Base-by-base conservation (phyloP, 495 filamentous ascomycete species). In the Cryomyces minteri region DNA sequence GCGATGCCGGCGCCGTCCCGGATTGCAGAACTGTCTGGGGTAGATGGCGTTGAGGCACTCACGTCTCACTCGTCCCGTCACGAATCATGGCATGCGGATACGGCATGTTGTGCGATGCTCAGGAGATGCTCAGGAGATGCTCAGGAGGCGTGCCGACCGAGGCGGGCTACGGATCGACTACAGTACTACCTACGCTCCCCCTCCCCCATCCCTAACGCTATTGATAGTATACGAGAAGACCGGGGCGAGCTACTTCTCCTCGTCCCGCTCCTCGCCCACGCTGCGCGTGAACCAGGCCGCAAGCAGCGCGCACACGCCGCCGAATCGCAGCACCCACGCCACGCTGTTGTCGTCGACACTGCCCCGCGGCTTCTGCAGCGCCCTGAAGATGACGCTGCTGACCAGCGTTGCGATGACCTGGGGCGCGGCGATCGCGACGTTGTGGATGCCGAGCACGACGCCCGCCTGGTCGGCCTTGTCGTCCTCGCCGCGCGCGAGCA, bases 391-490 rank as follows among this genome's bases (percentile, higher is more conserved):
- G 41, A 77, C 69, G 58, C 78, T 84, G 48, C 80, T 84, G 4
- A 77, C 72, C 31, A 94, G 60, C 40, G 85, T 93, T 10, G 86
- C 84, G 33, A 94, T 71, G 44, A 93, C 82, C 59, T 94, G 87
- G 10, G 87, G 87, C 18, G 85, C 73, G 0, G 84, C 81, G 48
- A 94, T 76, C 29, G 86, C 80, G 60, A 94, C 85, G 58, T 94
- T 94, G 63, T 94, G 87, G 25, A 94, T 79, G 2, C 87, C 87
- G 2, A 94, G 68, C 32, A 94, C 78, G 25, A 94, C 82, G 10
- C 87, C 87, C 1, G 87, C 86, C 62, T 93, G 86, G 44, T 85
- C 80, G 4, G 68, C 73, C 18, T 45, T 49, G 9, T 36, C 53
- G 9, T 70, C 70, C 9, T 68, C 64, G 29, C 54, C 63, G 29